Percentiles rank a stretch among this genome's conserved stretches.
Conservation (phyloP, 2,329 filamentous ascomycete species). For the Nannizziopsis arthrosporioides region DNA sequence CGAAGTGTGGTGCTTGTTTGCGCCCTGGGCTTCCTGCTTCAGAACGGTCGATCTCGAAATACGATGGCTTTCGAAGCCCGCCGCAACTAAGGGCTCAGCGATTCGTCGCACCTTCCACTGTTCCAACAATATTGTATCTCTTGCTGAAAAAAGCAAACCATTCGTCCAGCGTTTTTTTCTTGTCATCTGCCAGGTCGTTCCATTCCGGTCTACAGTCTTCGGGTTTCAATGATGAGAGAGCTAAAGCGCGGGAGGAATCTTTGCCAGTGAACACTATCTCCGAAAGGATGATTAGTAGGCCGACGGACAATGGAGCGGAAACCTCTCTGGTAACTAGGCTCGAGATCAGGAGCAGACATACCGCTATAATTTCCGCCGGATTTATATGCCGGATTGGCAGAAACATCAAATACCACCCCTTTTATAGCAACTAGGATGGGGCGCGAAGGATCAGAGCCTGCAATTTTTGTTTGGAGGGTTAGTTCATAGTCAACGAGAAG, state of each 20-base stretch:
- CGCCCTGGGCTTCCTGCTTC: neutral
- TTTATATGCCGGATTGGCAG: constrained; percentile 74
- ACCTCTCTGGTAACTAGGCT: neutral
- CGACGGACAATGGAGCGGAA: no score
- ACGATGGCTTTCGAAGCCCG: neutral
- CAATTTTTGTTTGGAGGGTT: neutral
- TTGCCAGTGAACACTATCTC: constrained; percentile 80
- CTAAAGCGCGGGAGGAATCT: constrained; percentile 86
- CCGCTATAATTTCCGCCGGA: constrained; percentile 75
- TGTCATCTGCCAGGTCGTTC: constrained; percentile 69
- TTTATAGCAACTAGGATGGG: constrained; percentile 55
- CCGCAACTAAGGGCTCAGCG: constrained; percentile 16
- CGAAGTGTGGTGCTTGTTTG: no score
- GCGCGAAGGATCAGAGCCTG: constrained; percentile 15
- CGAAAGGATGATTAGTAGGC: neutral
- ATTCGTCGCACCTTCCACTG: constrained; percentile 33
- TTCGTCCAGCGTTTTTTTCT: constrained; percentile 74
- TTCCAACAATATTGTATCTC: constrained; percentile 67
- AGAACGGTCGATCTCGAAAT: neutral
- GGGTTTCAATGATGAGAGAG: constrained; percentile 69
- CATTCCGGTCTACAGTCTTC: constrained; percentile 77
- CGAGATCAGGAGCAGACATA: constrained; percentile 33
- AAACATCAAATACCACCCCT: constrained; percentile 92
- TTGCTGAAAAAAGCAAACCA: constrained; percentile 97
- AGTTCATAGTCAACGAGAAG: neutral